Evolutionary conservation across 148 eudicot species (phyloP), one percentile per base, ranked within the genome.

Genomic region (Rhododendron simsii): DNA sequence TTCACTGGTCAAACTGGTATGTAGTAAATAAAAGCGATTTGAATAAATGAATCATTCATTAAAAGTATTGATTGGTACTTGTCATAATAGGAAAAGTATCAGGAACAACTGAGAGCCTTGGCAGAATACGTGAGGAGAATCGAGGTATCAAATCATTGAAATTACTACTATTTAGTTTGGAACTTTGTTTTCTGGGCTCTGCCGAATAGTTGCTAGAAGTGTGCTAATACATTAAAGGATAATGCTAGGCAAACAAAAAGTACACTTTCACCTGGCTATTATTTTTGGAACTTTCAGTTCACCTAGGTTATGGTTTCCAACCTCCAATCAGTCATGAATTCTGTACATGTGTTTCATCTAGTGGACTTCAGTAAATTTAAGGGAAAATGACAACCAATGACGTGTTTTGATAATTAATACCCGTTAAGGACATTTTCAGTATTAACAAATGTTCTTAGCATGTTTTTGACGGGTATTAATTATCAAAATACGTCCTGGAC

Each of bases 41-140:
- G 41, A 30, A 71, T 30, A 11, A 13, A 71, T 71, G 76, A 33
- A 71, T 33, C 20, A 35, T 71, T 28, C 76, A 71, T 71, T 33
- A 33, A 71, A 9, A 33, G 21, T 30, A 13, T 14, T 30, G 20
- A 21, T 67, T 81, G 50, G 37, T 65, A 11, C 45, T 39, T 59
- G 21, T 37, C 67, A 84, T 77, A 28, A 50, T 86, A 90, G 92
- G 91, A 83, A 78, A 87, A 86, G 85, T 82, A 79, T 47, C 81
- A 88, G 87, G 86, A 89, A 77, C 91, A 91, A 80, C 78, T 91
- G 87, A 77, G 82, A 84, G 74, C 15, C 78, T 86, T 89, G 18
- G 83, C 91, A 78, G 86, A 85, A 23, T 41, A 81, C 65, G 65
- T 90, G 84, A 90, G 30, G 67, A 80, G 82, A 26, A 77, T 90